Base-by-base conservation (phyloP, 2,329 filamentous ascomycete species). In the Tolypocladium nubicola region DNA sequence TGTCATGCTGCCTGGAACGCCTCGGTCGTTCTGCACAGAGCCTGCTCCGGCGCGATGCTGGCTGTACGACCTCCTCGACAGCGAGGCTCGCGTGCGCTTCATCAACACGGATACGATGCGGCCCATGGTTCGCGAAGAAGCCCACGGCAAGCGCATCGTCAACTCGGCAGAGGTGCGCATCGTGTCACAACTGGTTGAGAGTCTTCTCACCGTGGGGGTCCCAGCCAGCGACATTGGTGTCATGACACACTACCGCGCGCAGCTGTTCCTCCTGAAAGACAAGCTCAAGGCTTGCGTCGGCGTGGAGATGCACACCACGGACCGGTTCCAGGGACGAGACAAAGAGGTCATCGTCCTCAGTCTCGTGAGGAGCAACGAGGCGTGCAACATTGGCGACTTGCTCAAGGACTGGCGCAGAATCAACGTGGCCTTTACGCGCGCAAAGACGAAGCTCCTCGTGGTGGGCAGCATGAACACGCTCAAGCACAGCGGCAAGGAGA, bases 161-260 rank as follows among this genome's bases (percentile, higher is more conserved):
- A 99, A 99, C 69, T 80, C 85, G 0, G 80, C 85, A n/a, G 94
- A 99, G 75, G 89, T 88, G 1, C 81, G 79, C 1, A 77, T 97
- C 21, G 85, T 89, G 19, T 81, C 84, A 0, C 89, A 97, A 66
- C 81, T 97, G 14, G 90, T 97, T 21, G 83, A 91, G 60, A 80
- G 85, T 0, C 81, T 99, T 3, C 79, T 97, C 53, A 81, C 83
- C 0, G 81, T 85, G 1, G 94, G 94, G 33, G 81, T 97, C 1
- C 76, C 88, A 0, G 80, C 88, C 0, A 75, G 76, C 0, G 88
- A 93, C 55, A 91, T 99, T 57, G 94, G 94, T 52, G 88, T 99
- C 63, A 97, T 99, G 76, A 97, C 94, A 19, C 91, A 97, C 71
- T 99, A 99, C 72, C 89, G 94, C 58, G 92, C 89, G 7, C 94